Base-by-base conservation (phyloP, 2,329 filamentous ascomycete species). In the Xylariaceae sp. region DNA sequence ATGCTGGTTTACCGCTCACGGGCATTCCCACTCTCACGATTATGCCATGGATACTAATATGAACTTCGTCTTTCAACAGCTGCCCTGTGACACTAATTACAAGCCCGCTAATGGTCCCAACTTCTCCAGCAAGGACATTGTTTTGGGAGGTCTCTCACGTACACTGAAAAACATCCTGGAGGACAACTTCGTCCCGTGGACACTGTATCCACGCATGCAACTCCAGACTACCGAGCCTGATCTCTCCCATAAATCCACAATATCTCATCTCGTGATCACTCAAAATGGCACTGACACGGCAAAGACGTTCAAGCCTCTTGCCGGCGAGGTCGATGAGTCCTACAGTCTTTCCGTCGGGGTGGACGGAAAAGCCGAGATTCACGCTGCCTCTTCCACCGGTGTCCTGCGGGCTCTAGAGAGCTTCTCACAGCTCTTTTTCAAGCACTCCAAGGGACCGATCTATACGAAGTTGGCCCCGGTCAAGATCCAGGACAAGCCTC, bases 361-460 rank as follows among this genome's bases (percentile, higher is more conserved):
- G 19, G 72, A 80, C 29, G 89, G 89, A 49, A 75, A 78, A 20
- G 88, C 84, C 26, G 81, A 76, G 40, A 86, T 95, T 65, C 77
- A 75, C 20, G 89, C 89, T 16, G 79, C 79, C 37, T 86, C 88
- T 1, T 87, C 87, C 16, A 81, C 84, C 6, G 91, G 91, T 48
- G 76, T 93, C 32, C 77, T 91, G 18, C 84, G 85, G 61, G 91
- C 82, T n/a, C 79, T 96, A 20, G 87, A 89, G 63, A 88, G 89
- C 1, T 91, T 95, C 67, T 81, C 83, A 0, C 91, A 96, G 76
- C 82, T 96, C 16, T 95, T 95, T 75, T 93, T 86, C 75, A 72
- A 84, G 70, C 87, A 91, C 73, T 86, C 86, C 40, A 68, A 78
- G 2, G 83, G 81, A 21, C 71, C 71, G 5, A 77, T 81, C 76